A percentile compares a stretch with the other conserved stretches of the same genome.
Conservation (phyloP, 2,329 filamentous ascomycete genomes). For the Aspergillus carbonarius region DNA sequence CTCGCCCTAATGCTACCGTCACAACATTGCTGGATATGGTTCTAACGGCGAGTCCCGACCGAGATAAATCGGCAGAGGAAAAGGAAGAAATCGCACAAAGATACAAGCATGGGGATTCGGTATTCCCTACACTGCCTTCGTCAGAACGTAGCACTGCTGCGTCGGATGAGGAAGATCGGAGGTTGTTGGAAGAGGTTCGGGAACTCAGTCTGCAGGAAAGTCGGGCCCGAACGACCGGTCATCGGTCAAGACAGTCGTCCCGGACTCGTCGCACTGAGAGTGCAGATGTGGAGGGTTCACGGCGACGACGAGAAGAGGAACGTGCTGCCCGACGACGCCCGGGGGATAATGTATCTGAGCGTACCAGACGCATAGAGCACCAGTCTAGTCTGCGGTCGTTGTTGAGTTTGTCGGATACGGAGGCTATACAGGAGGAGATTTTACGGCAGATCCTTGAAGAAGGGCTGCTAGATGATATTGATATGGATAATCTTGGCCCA, state of each 20-base stretch:
- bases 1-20: slow-evolving; percentile 85
- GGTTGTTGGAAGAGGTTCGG: slow-evolving; percentile 69
- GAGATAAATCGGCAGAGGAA: slow-evolving; percentile 68
- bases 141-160: slow-evolving; percentile 38
- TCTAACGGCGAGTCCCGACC: slow-evolving; percentile 73
- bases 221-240: slow-evolving; percentile 26
- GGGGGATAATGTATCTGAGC: slow-evolving; percentile 27
- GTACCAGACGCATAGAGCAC: slow-evolving; percentile 70
- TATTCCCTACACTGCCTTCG: slow-evolving; percentile 62
- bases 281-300: slow-evolving; percentile 39
- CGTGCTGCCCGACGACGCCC: slow-evolving; percentile 30
- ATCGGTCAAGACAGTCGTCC: slow-evolving; percentile 24
- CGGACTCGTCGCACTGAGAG: slow-evolving; percentile 34
- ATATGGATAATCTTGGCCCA: slow-evolving; percentile 81
- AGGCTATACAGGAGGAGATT: slow-evolving; percentile 81
- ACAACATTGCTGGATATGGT: slow-evolving; percentile 89
- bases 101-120: slow-evolving; percentile 78
- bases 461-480: slow-evolving; percentile 81
- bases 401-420: slow-evolving; percentile 75
- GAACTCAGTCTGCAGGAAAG: slow-evolving; percentile 65
- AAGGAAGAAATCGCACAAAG: slow-evolving; percentile 71
- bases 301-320: slow-evolving; percentile 37
- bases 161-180: slow-evolving; percentile 63
- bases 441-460: slow-evolving; percentile 85
- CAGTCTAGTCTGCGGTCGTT: slow-evolving; percentile 85